Base-by-base conservation (phyloP, 768 basidiomycete species). In the Leccinum uliginosum region DNA sequence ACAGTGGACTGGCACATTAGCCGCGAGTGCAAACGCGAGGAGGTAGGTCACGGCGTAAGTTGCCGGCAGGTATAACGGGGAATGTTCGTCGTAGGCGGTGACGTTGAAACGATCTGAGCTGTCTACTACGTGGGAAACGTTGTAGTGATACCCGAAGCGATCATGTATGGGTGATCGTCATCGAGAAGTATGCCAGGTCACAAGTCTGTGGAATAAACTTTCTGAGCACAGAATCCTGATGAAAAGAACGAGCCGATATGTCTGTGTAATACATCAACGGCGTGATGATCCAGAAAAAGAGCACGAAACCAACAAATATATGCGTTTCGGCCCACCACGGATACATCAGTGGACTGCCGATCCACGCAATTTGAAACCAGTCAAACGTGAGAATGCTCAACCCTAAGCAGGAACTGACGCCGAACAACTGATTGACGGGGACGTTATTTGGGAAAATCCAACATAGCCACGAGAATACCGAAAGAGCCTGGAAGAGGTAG, bases 321-420 rank as follows among this genome's bases (percentile, higher is more conserved):
- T 98, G 94, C 26, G 88, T 89, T 70, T 92, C 83, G 2, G 95
- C 97, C 96, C 96, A 98, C 97, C 96, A 99, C 3, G 96, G 97
- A 43, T 86, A 72, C 75, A 86, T 83, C 49, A 91, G 72, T 12
- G 90, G 89, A 38, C 82, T 84, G 3, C 83, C 84, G 51, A 86
- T 80, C 80, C 82, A 90, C 19, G 80, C 62, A 49, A 91, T 83
- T 65, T 87, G 80, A 7, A 73, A 80, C 96, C 96, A 98, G 73
- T 98, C 96, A 70, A 98, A 97, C 2, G 94, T 97, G 58, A 98
- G 64, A 52, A 95, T 53, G 53, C 91, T 86, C 88, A 97, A 87
- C 10, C 96, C 96, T 44, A 95, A 71, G 0, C 96, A 95, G 1
- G 84, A 83, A 51, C 73, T 73, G 11, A 92, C 83, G 45, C 96